Conservation (phyloP, 257 asterid genomes). For the Nicotiana tabacum region DNA sequence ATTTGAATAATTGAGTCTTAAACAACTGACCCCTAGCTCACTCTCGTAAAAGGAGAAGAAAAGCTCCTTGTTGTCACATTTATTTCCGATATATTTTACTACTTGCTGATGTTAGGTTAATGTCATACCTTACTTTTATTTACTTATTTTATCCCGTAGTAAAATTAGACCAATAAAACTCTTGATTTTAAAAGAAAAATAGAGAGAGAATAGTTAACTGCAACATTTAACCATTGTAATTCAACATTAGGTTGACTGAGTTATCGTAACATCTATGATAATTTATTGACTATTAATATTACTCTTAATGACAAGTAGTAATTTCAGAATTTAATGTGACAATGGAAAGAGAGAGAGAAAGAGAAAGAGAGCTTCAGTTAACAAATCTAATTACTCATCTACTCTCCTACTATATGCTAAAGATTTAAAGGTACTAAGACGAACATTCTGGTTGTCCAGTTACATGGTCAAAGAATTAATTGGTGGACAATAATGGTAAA, state of each 20-base stretch:
- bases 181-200: background rate
- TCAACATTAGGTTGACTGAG: background rate
- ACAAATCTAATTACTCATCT: conserved; percentile 15
- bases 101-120: background rate
- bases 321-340: conserved; percentile 12
- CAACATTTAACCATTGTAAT: background rate
- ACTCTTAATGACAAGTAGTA: conserved; percentile 14
- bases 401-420: background rate
- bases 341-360: background rate
- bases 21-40: no score
- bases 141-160: background rate
- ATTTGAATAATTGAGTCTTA: no score
- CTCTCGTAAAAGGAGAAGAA: no score
- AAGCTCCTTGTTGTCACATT: background rate
- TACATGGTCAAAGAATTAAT: background rate
- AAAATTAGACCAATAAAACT: background rate
- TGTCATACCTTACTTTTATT: background rate
- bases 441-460: background rate
- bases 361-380: conserved; percentile 11
- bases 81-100: background rate
- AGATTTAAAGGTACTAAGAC: background rate
- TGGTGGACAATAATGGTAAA: background rate
- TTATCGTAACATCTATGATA: background rate
- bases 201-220: background rate
- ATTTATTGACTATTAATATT: conserved; percentile 15